Base-by-base conservation (phyloP, 148 eudicot genomes). In the Rhododendron simsii region DNA sequence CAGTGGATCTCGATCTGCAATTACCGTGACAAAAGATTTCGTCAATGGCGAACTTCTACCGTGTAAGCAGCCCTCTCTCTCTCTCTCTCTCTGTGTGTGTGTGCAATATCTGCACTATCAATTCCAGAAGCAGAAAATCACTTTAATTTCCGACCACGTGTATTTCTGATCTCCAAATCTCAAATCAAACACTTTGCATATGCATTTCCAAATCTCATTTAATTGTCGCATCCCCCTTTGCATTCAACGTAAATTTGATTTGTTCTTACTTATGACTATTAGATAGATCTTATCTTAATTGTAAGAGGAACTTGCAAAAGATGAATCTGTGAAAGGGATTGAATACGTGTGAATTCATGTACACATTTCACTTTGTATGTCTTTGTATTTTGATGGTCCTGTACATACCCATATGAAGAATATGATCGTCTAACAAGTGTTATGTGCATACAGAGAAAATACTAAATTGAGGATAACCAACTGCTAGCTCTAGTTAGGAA, bases 31-130 rank as follows among this genome's bases (percentile, higher is more conserved):
- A 35, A 74, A 35, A 20, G 13, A 39, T 35, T 37, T 78, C 33
- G 18, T 78, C 55, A 12, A 78, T 78, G 81, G 57, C 81, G 57
- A 78, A 26, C 81, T 78, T 78, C 81, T 78, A 47, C 51, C 81
- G 55, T 47, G 81, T 78, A 78, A 78, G 81, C 51, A 0, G 15
- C 33, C 6, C 44, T 41, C 41, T 39, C 41, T 39, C 44, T 41
- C 33, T 45, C 16, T 21, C 15, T 20, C 28, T 41, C 39, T 37
- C 39, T 37, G 7, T 41, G 7, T 41, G 7, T 41, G 7, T 41
- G 1, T 59, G 65, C n/a, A 59, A 59, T 0, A 18, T 3, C 18
- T 63, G 69, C 26, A 44, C 23, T 2, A 9, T 28, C 55, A 78
- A 45, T 45, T 47, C 35, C 51, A 37, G 44, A 20, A 44, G 28